Conservation (phyloP, 169 alveolate genomes). For the Cryptosporidium ryanae region DNA sequence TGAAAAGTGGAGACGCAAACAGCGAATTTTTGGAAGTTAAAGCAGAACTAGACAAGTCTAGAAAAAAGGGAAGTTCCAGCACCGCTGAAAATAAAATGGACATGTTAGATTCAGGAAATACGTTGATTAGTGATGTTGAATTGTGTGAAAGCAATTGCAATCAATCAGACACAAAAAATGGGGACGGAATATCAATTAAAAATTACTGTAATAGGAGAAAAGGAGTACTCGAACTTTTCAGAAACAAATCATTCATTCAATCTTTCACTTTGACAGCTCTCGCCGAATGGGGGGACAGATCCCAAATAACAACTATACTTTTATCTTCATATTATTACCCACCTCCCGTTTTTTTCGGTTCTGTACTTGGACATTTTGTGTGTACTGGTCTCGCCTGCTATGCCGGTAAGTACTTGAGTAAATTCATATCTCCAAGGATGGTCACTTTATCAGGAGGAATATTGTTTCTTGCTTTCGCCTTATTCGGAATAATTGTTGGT, state of each 20-base stretch:
- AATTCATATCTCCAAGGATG: constrained; percentile 76
- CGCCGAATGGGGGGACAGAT: constrained; percentile 83
- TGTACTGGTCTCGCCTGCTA: constrained; percentile 78
- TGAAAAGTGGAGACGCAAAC: constrained; percentile 50
- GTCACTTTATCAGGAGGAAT: constrained; percentile 80
- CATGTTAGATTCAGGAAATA: constrained; percentile 18
- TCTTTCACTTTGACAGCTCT: constrained; percentile 74
- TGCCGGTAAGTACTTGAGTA: constrained; percentile 74
- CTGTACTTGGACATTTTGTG: constrained; percentile 76
- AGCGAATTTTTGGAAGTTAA: constrained; percentile 56
- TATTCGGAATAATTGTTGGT: constrained; percentile 20
- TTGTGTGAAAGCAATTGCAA: constrained; percentile 1
- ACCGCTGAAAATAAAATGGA: constrained; percentile 16
- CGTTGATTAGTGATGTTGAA: constrained; percentile 44
- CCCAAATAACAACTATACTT: constrained; percentile 79
- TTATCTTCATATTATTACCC: constrained; percentile 78
- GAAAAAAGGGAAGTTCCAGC: neutral
- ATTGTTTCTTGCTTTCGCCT: constrained; percentile 75
- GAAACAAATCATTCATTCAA: constrained; percentile 55
- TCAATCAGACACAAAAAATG: neutral
- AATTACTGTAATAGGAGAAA: constrained; percentile 16
- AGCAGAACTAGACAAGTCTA: constrained; percentile 44
- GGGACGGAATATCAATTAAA: neutral
- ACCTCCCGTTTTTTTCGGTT: constrained; percentile 77
- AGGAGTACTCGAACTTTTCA: constrained; percentile 1